Conservation (phyloP, 306 rosid species). For the Trichosanthes truncata region DNA sequence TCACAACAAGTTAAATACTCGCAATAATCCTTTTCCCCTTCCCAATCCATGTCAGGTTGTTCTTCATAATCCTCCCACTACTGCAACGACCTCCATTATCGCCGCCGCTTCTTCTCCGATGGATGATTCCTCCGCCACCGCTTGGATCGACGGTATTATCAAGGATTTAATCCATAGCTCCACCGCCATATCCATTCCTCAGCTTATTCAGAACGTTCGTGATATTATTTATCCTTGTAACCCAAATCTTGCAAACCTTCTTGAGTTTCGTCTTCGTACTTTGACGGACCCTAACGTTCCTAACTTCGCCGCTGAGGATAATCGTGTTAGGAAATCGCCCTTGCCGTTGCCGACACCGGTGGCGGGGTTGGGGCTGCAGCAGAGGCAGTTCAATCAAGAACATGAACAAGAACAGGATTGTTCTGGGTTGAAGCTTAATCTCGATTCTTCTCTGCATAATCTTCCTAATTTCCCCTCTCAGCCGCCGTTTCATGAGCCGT, state of each 20-base stretch:
- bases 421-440: slow-evolving; percentile 18
- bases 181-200: slow-evolving; percentile 68
- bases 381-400: slow-evolving; percentile 6
- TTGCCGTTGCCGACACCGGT: neutral
- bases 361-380: neutral
- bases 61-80: neutral
- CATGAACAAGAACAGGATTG: neutral
- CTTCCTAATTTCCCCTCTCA: neutral
- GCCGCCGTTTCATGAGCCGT: slow-evolving; percentile 22
- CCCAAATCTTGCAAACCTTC: slow-evolving; percentile 80
- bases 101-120: neutral
- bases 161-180: slow-evolving; percentile 85
- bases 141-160: slow-evolving; percentile 81
- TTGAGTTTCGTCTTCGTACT: slow-evolving; percentile 73
- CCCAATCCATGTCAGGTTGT: slow-evolving; percentile 3
- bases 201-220: slow-evolving; percentile 76
- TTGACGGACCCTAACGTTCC: slow-evolving; percentile 21
- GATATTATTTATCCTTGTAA: slow-evolving; percentile 93
- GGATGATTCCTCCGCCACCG: slow-evolving; percentile 53
- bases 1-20: neutral
- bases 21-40: neutral
- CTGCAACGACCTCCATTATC: neutral
- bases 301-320: neutral
- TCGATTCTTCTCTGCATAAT: slow-evolving; percentile 12
- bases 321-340: neutral